Evolutionary conservation across 495 filamentous ascomycete genomes (phyloP), one percentile per base, ranked within the genome.

Genomic region (Neurospora hispaniola): DNA sequence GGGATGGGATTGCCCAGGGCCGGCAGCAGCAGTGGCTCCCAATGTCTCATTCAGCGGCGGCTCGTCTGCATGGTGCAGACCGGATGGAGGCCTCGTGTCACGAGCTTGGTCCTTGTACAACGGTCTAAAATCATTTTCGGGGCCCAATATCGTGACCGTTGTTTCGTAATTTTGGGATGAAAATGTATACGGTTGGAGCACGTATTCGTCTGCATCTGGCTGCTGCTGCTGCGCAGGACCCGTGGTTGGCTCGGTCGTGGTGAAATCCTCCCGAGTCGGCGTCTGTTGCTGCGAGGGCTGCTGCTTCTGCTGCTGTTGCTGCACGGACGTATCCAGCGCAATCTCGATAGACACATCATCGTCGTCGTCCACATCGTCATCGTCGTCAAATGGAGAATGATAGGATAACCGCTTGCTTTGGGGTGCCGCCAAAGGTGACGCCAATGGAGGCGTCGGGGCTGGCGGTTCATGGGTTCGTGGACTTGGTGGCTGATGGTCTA

Each of bases 111-210:
- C 81, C 76, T 75, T 77, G 73, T 77, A 69, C 46, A 79, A 77
- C 72, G 81, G 76, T 69, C 70, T 71, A 72, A 84, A 85, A 76
- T 82, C 81, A 73, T 75, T 74, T 48, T 79, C 83, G 46, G 80
- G 81, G 14, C 82, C 82, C 70, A 85, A 74, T 23, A 83, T 84
- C 23, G 83, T 85, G 69, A 85, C 80, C 69, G 83, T 86, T 20
- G 81, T 85, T 73, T 79, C 76, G 62, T 82, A 81, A 66, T 74
- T 74, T 18, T 78, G 74, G 27, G 82, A 77, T 16, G 78, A 73
- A 69, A 77, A 79, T 11, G 74, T 76, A 70, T 76, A 81, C 42
- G 83, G 83, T 69, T 77, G 79, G 46, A 78, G 80, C 69, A 81
- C 81, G 68, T 85, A 85, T 71, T 80, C 81, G 27, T 81, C 80